phyloP scores from a whole-genome alignment of 2,329 filamentous ascomycete genomes.

The Sphaerulina populicola region DNA sequence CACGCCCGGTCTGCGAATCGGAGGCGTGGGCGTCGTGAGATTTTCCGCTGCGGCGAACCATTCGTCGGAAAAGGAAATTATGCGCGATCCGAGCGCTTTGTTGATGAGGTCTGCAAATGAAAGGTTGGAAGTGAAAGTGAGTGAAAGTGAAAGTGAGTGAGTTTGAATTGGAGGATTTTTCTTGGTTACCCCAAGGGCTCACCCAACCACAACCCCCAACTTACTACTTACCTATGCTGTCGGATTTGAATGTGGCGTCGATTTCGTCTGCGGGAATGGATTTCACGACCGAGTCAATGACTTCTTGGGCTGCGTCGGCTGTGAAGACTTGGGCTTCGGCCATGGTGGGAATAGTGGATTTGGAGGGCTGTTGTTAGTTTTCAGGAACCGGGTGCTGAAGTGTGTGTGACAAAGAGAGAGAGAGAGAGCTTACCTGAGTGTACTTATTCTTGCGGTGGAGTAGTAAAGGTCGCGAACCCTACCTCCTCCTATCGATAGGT shows the following conservation, averaged over 20 bases:
- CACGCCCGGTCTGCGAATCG: conserved; percentile 49
- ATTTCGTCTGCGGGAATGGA: conserved; percentile 44
- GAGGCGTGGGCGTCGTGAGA: conserved; percentile 49
- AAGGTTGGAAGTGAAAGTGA: no score
- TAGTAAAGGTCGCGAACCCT: background rate
- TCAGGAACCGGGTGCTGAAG: background rate
- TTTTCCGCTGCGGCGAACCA: conserved; percentile 54
- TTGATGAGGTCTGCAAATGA: conserved; percentile 51
- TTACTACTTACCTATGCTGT: conserved; percentile 48
- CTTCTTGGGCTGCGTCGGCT: conserved; percentile 28
- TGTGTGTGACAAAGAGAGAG: background rate
- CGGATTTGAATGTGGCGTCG: conserved; percentile 47
- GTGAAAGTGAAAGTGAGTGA: no score
- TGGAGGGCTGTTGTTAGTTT: background rate
- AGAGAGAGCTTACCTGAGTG: no score
- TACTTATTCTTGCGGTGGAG: no score
- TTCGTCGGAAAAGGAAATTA: conserved; percentile 52
- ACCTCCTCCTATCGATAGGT: no score
- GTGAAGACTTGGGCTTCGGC: conserved; percentile 30
- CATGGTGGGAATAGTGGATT: background rate
- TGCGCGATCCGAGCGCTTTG: conserved; percentile 43
- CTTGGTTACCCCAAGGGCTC: no score
- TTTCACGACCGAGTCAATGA: conserved; percentile 23
- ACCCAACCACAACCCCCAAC: no score
- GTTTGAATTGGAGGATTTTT: no score